Base-by-base conservation (phyloP, 2,329 filamentous ascomycete species). In the Aspergillus novoparasiticus region DNA sequence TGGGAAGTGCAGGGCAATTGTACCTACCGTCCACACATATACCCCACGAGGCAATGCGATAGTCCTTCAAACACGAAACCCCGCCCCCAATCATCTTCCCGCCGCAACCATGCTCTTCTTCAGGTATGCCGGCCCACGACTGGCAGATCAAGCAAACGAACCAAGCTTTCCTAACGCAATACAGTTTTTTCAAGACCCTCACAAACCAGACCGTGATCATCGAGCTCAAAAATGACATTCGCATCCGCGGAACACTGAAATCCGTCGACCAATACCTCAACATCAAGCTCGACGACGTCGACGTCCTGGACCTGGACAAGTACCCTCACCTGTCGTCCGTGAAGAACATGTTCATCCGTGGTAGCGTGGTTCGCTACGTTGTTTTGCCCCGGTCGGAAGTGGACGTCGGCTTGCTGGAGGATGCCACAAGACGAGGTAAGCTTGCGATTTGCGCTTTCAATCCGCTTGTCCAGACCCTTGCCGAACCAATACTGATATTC, bases 151-250 rank as follows among this genome's bases (percentile, higher is more conserved):
- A 28, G 12, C n/a, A 50, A 16, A 45, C 50, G 19, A 48, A n/a
- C 19, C 2, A n/a, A n/a, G 57, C 23, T 32, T 4, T 1, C 32
- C 32, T 34, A n/a, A 26, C 60, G 56, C 57, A 60, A 11, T 34
- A 28, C 76, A 95, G 92, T 83, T 98, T 97, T 84, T 98, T 98
- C 89, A 98, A 98, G 81, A 98, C 94, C 59, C 91, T 98, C 74
- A 96, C 97, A 78, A 95, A 97, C 84, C 91, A 95, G 71, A 90
- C 96, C 84, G 94, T 99, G 75, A 98, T 94, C 54, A 93, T 99
- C 77, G 95, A 99, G 84, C 91, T 99, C 79, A 99, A 99, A 83
- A 99, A 99, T 80, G 95, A 99, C 82, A 96, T 99, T 72, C 93
- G 94, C 77, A 96, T 99, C 78, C 92, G 92, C 73, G 95, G 95